Evolutionary conservation across 192 early-diverging fungal species (phyloP), one percentile per base, ranked within the genome.

Genomic region (Globomyces pollinis-pini): DNA sequence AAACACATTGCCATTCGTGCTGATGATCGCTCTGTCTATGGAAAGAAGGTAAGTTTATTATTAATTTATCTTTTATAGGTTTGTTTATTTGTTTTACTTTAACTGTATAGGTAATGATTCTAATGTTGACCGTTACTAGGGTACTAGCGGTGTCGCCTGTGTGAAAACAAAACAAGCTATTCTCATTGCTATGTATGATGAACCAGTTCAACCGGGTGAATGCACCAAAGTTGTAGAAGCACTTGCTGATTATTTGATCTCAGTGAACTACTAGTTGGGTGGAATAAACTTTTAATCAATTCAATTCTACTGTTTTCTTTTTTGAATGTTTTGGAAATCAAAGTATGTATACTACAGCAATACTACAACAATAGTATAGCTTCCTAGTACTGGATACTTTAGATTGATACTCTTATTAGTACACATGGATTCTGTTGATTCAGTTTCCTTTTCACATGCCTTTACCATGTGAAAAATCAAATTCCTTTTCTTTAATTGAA

Each of bases 161-260:
- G 86, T 77, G 28, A 93, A 94, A 75, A 90, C 91, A 16, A 80
- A 70, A 31, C 84, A 89, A 70, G 80, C 88, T 23, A 69, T 96
- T 39, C 61, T 98, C 33, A 66, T 94, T 55, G 86, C 84, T 32
- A 61, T 77, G 53, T 88, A 89, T 59, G 59, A 70, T 21, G 85
- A 91, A 35, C 69, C 59, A 50, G 67, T 77, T 9, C 77, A 86
- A 58, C 72, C 83, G 5, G 88, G 88, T 41, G 75, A 78, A 35
- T 83, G 86, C 58, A 90, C 72, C 72, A 79, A 77, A 57, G 79
- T 85, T 55, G 81, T 91, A 36, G 88, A 88, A 61, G 67, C 39
- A 4, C 74, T 91, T 53, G 86, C 78, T 39, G 86, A 90, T 59
- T 91, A 96, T 69, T 78, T 96, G 41, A 84, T 79, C 57, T 50